Conservation (phyloP, 805 yeast genomes). For the Grigorovia yakushimaensis region DNA sequence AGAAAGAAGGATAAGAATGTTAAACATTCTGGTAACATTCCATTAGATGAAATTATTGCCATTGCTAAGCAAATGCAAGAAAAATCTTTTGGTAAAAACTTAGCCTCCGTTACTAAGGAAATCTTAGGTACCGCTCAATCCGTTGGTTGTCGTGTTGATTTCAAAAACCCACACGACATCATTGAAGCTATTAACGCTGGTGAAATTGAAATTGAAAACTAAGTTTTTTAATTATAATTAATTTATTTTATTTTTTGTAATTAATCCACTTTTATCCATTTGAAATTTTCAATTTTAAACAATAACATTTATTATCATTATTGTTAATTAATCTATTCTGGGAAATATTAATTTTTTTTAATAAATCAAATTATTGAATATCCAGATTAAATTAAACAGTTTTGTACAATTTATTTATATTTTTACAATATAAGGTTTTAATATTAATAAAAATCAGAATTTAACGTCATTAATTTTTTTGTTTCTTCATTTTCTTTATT, state of each 20-base stretch:
- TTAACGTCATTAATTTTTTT: conserved; percentile 6
- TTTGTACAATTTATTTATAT: conserved; percentile 2
- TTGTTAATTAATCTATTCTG: background rate
- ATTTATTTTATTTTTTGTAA: background rate
- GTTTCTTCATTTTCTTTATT: conserved; percentile 1
- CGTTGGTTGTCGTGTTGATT: conserved; percentile 98
- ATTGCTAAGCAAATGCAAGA: conserved; percentile 96
- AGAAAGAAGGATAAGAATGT: conserved; percentile 99
- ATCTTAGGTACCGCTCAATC: conserved; percentile 99
- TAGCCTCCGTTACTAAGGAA: conserved; percentile 96
- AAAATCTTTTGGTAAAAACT: conserved; percentile 95
- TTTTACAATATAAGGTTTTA: conserved; percentile 9
- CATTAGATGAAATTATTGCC: conserved; percentile 91
- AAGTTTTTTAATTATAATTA: conserved; percentile 11
- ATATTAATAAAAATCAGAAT: conserved; percentile 5
- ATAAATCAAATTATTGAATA: conserved; percentile 1
- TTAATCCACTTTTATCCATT: too few relatives aligned
- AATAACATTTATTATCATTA: background rate
- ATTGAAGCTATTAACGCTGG: conserved; percentile 98
- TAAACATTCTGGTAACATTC: conserved; percentile 98
- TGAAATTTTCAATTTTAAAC: background rate
- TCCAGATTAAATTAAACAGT: background rate
- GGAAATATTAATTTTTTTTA: background rate
- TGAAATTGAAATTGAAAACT: conserved; percentile 65
- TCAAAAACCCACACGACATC: conserved; percentile 98